phyloP scores from a whole-genome alignment of 192 early-diverging fungal genomes.

The Coemansia aciculifera region DNA sequence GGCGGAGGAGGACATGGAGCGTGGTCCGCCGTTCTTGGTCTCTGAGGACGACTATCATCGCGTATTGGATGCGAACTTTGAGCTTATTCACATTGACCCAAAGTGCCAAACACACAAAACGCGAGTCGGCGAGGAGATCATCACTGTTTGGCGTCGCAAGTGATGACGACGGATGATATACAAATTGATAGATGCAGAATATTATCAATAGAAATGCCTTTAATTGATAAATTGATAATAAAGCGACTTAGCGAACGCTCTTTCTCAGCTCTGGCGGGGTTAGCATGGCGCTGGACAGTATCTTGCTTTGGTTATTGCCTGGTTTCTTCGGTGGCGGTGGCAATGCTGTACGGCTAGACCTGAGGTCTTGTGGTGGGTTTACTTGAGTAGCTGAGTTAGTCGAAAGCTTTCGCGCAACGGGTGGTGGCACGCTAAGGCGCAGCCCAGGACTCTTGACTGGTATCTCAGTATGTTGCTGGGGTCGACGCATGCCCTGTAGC shows the following conservation, averaged over 20 bases:
- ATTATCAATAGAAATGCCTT: neutral
- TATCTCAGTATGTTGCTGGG: neutral
- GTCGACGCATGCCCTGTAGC: conserved; percentile 1
- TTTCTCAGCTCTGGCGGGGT: conserved; percentile 31
- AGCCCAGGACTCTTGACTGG: neutral
- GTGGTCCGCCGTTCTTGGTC: conserved; percentile 76
- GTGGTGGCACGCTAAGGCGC: conserved; percentile 4
- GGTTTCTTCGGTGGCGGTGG: neutral
- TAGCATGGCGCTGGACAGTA: neutral
- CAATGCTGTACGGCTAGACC: neutral
- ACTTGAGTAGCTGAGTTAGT: neutral
- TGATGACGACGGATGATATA: conserved; percentile 44
- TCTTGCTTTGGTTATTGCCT: neutral
- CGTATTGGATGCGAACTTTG: conserved; percentile 60
- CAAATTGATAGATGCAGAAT: neutral
- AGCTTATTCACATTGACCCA: conserved; percentile 59
- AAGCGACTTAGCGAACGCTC: conserved; percentile 19
- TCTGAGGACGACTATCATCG: conserved; percentile 63
- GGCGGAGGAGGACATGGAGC: conserved; percentile 52
- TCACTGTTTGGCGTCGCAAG: conserved; percentile 64
- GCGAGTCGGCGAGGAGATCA: conserved; percentile 62
- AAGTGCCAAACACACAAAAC: conserved; percentile 60
- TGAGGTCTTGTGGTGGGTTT: neutral
- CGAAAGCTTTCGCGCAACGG: neutral
- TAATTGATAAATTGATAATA: neutral